phyloP scores from a whole-genome alignment of 306 rosid genomes.

The Acmispon strigosus region DNA sequence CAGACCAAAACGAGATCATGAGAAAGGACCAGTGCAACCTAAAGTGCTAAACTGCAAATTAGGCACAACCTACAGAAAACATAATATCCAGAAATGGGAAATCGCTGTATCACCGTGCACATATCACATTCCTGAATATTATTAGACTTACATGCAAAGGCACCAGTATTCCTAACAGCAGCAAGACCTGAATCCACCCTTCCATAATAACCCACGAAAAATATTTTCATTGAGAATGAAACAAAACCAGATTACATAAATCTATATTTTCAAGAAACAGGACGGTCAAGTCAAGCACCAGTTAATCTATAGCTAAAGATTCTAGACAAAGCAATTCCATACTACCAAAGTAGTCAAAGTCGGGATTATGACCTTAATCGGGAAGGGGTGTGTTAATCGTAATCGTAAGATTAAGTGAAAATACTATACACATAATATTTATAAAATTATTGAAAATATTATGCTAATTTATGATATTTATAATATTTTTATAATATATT shows the following conservation, averaged over 20 bases:
- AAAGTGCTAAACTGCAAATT: background rate
- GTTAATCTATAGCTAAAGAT: background rate
- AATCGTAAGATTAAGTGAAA: too few species aligned
- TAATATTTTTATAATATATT: too few species aligned
- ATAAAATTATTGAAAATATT: too few species aligned
- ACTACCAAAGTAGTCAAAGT: too few species aligned
- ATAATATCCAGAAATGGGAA: background rate
- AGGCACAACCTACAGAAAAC: background rate
- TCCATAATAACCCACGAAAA: background rate
- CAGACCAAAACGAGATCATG: slow-evolving; percentile 14
- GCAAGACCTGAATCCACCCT: background rate
- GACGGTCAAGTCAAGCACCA: background rate
- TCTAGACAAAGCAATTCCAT: background rate
- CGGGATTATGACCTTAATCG: too few species aligned
- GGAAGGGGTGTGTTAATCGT: too few species aligned
- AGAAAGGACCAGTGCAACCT: background rate
- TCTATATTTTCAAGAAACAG: background rate
- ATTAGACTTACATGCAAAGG: background rate
- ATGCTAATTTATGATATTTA: too few species aligned
- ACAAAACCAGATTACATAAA: background rate
- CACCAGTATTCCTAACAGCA: background rate
- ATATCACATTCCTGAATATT: background rate
- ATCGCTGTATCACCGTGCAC: background rate
- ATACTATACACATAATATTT: too few species aligned
- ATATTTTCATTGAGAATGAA: background rate